Evolutionary conservation across 805 yeast species (phyloP).

Genomic region (Teunomyces tritomae): DNA sequence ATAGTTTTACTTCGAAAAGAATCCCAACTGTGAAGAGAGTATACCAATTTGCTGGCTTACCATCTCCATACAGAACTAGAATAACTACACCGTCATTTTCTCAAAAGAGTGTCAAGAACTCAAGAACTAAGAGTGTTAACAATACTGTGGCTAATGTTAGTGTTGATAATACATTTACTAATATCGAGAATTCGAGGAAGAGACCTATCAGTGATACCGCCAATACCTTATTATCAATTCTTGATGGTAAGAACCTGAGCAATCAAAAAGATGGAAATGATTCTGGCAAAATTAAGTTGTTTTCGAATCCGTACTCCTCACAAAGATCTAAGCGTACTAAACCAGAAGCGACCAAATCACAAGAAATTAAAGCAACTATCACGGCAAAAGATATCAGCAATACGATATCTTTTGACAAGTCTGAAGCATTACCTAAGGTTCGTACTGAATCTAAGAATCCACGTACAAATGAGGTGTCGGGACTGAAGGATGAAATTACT

Average conservation of each 20-base stretch:
- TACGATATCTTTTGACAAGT: slow-evolving; percentile 33
- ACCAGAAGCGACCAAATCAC: neutral
- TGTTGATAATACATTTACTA: neutral
- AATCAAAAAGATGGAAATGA: neutral
- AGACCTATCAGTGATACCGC: slow-evolving; percentile 36
- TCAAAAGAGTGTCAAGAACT: slow-evolving; percentile 1
- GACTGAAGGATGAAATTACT: neutral
- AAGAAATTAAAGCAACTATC: slow-evolving; percentile 1
- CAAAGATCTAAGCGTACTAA: neutral
- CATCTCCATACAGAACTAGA: slow-evolving; percentile 43
- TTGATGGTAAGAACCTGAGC: slow-evolving; percentile 25
- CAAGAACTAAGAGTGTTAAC: slow-evolving; percentile 2
- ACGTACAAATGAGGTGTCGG: neutral
- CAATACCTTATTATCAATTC: slow-evolving; percentile 33
- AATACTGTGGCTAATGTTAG: neutral
- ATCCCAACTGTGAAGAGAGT: slow-evolving; percentile 40
- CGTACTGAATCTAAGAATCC: neutral
- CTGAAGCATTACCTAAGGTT: slow-evolving; percentile 21
- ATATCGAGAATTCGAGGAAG: slow-evolving; percentile 5
- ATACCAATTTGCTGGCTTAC: slow-evolving; percentile 44
- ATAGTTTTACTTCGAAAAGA: slow-evolving; percentile 18
- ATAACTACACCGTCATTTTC: slow-evolving; percentile 28
- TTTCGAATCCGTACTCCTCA: slow-evolving; percentile 12
- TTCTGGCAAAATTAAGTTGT: slow-evolving; percentile 4
- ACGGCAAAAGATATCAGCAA: slow-evolving; percentile 38